Conservation (phyloP, 2,329 filamentous ascomycete species). For the Fusarium sterilihyphosum region DNA sequence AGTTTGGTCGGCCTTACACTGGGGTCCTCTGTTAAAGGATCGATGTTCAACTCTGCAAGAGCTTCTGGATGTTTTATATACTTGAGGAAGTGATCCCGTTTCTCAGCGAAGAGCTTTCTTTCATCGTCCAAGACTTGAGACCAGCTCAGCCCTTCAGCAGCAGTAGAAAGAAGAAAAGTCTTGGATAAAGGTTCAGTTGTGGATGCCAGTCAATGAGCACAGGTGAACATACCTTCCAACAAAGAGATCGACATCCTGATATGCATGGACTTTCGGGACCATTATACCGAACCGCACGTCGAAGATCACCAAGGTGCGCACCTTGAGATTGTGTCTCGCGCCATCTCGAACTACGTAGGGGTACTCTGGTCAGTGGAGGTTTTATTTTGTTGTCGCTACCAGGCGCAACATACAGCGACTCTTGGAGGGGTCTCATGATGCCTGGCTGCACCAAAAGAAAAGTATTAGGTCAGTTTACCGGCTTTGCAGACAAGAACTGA, state of each 20-base stretch:
- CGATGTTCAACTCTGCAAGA: conserved; percentile 73
- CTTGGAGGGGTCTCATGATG: conserved; percentile 52
- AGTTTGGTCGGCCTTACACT: conserved; percentile 52
- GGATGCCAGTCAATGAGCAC: background rate
- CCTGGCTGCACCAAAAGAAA: background rate
- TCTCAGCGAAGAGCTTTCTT: conserved; percentile 77
- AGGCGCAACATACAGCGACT: conserved; percentile 49
- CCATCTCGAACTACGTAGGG: conserved; percentile 70
- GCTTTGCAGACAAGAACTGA: background rate
- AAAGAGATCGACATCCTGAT: conserved; percentile 82
- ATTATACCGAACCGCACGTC: conserved; percentile 70
- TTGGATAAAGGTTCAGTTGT: conserved; percentile 48
- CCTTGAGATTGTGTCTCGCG: conserved; percentile 68
- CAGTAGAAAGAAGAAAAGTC: conserved; percentile 84
- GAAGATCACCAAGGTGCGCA: conserved; percentile 68
- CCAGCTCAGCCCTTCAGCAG: conserved; percentile 74
- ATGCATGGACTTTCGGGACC: conserved; percentile 71
- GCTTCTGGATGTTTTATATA: conserved; percentile 88
- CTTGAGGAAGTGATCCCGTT: conserved; percentile 79
- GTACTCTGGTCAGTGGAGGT: conserved; percentile 37
- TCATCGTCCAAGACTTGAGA: conserved; percentile 71
- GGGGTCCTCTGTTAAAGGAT: conserved; percentile 86
- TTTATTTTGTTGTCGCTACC: background rate
- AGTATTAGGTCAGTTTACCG: background rate
- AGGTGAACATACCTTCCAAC: conserved; percentile 79